These are phyloP conservation scores for Aspergillus sp. DNA, from an alignment of 2,329 filamentous ascomycete genomes.

Conservation along the genomic window DNA sequence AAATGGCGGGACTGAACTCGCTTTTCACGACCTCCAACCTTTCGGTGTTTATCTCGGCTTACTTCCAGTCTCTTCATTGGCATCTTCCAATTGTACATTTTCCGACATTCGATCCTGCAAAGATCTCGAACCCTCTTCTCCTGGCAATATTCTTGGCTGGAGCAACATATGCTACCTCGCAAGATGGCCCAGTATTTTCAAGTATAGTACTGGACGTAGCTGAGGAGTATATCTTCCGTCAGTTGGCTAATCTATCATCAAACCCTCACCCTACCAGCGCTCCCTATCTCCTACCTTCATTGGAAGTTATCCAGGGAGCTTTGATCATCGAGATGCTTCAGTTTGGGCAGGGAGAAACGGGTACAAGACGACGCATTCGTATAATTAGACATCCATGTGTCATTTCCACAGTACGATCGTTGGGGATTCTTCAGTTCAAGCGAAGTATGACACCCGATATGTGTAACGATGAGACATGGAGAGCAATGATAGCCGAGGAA, in stretches of 20 bases:
- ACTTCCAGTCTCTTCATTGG: conserved; percentile 37
- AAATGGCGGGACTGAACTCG: conserved; percentile 22
- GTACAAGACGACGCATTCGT: conserved; percentile 33
- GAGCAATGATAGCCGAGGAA: conserved; percentile 27
- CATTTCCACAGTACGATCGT: conserved; percentile 31
- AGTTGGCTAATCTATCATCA: conserved; percentile 23
- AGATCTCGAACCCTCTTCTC: conserved; percentile 27
- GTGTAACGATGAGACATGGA: conserved; percentile 27
- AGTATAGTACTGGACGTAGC: conserved; percentile 30
- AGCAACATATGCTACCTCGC: conserved; percentile 27
- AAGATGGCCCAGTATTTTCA: conserved; percentile 20
- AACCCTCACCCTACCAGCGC: conserved; percentile 6
- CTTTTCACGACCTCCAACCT: conserved; percentile 30
- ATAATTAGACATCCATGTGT: conserved; percentile 34
- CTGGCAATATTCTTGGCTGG: conserved; percentile 32
- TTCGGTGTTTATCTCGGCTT: conserved; percentile 30
- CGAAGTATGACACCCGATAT: conserved; percentile 15
- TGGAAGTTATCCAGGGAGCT: conserved; percentile 31
- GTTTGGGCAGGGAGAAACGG: conserved; percentile 31
- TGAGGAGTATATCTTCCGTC: conserved; percentile 34
- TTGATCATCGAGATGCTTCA: conserved; percentile 37
- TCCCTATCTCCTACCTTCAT: conserved; percentile 12
- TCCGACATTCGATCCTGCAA: conserved; percentile 32
- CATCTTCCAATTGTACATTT: conserved; percentile 35
- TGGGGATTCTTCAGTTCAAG: conserved; percentile 31